These are phyloP conservation scores for Diaporthe amygdali DNA, from an alignment of 2,329 filamentous ascomycete species.

Conservation along the genomic window DNA sequence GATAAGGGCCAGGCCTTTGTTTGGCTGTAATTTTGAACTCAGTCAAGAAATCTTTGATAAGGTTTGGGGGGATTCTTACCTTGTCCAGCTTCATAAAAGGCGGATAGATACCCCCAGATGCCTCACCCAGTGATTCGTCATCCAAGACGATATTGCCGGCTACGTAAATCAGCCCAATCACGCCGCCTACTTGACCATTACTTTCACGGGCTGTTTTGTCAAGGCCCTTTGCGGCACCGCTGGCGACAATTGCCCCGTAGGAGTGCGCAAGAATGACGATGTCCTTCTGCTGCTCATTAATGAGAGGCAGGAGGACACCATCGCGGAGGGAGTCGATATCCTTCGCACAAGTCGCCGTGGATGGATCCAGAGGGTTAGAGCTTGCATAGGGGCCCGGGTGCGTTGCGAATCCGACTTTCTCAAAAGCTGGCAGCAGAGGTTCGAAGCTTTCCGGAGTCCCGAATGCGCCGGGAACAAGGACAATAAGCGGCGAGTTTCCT, in stretches of 20 bases:
- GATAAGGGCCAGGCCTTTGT: not conserved
- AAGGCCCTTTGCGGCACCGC: constrained; percentile 31
- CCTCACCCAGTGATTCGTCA: not conserved
- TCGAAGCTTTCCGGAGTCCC: not conserved
- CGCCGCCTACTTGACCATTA: not conserved
- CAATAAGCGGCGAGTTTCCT: not conserved
- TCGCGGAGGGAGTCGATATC: constrained; percentile 4
- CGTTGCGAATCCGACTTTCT: constrained; percentile 25
- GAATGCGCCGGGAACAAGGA: constrained; percentile 15
- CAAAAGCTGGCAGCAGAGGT: constrained; percentile 24
- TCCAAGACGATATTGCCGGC: constrained; percentile 3
- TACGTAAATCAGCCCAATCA: constrained; percentile 9
- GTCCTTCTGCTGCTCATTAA: constrained; percentile 28
- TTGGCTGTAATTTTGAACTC: not conserved
- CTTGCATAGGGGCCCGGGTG: constrained; percentile 31
- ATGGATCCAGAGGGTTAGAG: constrained; percentile 28
- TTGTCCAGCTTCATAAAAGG: constrained; percentile 9
- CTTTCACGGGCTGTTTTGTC: constrained; percentile 27
- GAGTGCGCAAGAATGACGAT: constrained; percentile 33
- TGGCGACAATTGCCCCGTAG: constrained; percentile 32
- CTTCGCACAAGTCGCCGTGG: not conserved
- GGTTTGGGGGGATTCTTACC: not conserved
- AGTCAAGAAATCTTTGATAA: not conserved
- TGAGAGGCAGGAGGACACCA: constrained; percentile 13
- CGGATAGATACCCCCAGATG: not conserved